phyloP scores from a whole-genome alignment of 2,329 filamentous ascomycete species.

The Colletotrichum sp. region DNA sequence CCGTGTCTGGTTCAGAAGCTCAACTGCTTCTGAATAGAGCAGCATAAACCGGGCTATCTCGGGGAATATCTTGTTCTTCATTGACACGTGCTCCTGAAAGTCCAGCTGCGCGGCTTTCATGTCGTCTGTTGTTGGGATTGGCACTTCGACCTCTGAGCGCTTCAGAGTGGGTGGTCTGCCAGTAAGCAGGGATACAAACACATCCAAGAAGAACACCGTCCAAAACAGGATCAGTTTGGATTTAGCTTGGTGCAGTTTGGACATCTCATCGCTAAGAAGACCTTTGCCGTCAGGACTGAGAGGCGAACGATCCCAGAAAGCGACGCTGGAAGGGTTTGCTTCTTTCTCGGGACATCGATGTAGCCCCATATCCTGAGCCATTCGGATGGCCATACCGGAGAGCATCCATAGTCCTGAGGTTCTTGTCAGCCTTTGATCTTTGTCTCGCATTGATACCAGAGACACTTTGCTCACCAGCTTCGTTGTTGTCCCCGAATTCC shows the following conservation, averaged over 20 bases:
- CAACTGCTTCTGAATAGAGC: background rate
- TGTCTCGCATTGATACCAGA: background rate
- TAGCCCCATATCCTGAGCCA: background rate
- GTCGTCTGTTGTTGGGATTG: background rate
- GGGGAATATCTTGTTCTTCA: background rate
- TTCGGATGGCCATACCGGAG: background rate
- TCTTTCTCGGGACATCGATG: background rate
- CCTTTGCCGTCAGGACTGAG: background rate
- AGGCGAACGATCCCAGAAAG: background rate
- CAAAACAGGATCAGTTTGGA: background rate
- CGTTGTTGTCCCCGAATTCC: background rate
- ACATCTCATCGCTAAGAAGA: background rate
- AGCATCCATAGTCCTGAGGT: background rate
- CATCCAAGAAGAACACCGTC: background rate
- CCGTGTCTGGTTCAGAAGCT: background rate
- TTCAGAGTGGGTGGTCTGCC: background rate
- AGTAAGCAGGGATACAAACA: background rate
- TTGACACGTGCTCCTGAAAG: background rate
- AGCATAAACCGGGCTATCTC: background rate
- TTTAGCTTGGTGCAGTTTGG: background rate
- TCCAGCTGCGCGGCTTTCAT: background rate
- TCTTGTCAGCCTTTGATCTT: background rate
- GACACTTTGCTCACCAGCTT: background rate
- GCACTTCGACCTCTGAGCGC: background rate
- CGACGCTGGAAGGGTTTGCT: background rate